A percentile compares a stretch with the other conserved stretches of the same genome.
These are phyloP conservation scores for Colletotrichum melonis DNA, from an alignment of 2,329 filamentous ascomycete genomes.

Conservation along the genomic window DNA sequence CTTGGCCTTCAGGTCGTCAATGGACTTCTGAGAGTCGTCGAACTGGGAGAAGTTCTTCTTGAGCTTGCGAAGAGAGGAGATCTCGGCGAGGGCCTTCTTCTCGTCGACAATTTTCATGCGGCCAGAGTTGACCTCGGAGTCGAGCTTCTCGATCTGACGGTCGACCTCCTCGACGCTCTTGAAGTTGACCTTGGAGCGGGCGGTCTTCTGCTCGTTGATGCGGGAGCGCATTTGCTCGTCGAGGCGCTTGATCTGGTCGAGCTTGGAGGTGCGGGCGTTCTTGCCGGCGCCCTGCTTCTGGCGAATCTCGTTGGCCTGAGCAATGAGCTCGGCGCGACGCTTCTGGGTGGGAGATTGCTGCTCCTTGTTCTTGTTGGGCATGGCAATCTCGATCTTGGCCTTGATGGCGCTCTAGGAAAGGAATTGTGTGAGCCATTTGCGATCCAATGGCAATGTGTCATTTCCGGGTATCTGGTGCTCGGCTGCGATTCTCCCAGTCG, in stretches of 20 bases:
- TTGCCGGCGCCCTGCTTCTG: constrained; percentile 91
- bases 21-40: constrained; percentile 87
- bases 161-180: constrained; percentile 92
- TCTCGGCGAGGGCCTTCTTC: constrained; percentile 89
- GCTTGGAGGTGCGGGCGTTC: constrained; percentile 78
- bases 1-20: constrained; percentile 87
- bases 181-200: constrained; percentile 83
- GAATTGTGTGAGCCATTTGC: constrained; percentile 27
- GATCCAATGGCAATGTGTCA: not conserved
- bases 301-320: constrained; percentile 85
- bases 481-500: no score
- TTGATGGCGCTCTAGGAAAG: constrained; percentile 81
- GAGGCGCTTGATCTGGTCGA: constrained; percentile 92
- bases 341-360: constrained; percentile 84
- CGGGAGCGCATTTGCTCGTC: constrained; percentile 90
- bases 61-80: constrained; percentile 85
- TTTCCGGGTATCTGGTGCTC: not conserved
- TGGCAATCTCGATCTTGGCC: constrained; percentile 86
- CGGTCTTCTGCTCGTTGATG: constrained; percentile 87
- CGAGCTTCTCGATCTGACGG: constrained; percentile 80
- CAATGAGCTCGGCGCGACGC: constrained; percentile 86
- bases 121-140: constrained; percentile 87
- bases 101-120: constrained; percentile 97
- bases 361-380: constrained; percentile 79
- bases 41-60: constrained; percentile 92